Conservation (phyloP, 163 green algal genomes). For the Chlorella variabilis region DNA sequence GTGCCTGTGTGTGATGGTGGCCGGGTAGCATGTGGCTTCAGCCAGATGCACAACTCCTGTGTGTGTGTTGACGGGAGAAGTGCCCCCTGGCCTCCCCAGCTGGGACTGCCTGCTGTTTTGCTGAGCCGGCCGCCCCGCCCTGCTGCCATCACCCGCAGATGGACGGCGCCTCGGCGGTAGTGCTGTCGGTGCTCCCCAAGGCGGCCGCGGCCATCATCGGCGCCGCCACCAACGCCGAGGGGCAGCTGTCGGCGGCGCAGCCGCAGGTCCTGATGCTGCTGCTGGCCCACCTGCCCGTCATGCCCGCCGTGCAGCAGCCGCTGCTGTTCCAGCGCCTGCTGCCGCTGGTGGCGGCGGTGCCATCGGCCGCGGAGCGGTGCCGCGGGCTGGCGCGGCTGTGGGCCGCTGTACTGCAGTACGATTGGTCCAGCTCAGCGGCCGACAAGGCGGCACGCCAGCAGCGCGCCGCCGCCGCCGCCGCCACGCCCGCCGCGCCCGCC, state of each 20-base stretch:
- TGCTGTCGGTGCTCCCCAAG: slow-evolving; percentile 36
- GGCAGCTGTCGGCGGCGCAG: slow-evolving; percentile 32
- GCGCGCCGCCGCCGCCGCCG: not conserved
- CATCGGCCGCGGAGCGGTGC: slow-evolving; percentile 32
- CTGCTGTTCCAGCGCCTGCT: slow-evolving; percentile 43
- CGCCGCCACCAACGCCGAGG: slow-evolving; percentile 19
- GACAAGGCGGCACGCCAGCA: not conserved
- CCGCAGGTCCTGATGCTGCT: slow-evolving; percentile 38
- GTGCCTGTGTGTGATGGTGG: too few relatives aligned
- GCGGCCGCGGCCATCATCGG: slow-evolving; percentile 30
- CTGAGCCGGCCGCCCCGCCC: too few relatives aligned
- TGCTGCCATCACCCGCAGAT: too few relatives aligned
- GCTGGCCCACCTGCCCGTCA: slow-evolving; percentile 21
- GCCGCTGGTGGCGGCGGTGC: slow-evolving; percentile 39
- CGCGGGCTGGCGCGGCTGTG: slow-evolving; percentile 40
- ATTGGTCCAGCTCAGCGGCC: slow-evolving; percentile 31
- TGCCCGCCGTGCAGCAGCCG: slow-evolving; percentile 45
- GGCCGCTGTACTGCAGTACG: slow-evolving; percentile 34
- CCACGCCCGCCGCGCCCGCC: not conserved
- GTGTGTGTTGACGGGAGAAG: too few relatives aligned
- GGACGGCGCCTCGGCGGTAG: slow-evolving; percentile 29
- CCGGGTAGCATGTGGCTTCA: too few relatives aligned
- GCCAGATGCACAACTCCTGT: too few relatives aligned
- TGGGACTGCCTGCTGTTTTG: too few relatives aligned
- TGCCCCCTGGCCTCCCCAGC: too few relatives aligned